Percentiles rank a stretch among this genome's conserved stretches.
Evolutionary conservation across 2,329 filamentous ascomycete genomes (phyloP).

Genomic region (Arthrobotrys iridis): DNA sequence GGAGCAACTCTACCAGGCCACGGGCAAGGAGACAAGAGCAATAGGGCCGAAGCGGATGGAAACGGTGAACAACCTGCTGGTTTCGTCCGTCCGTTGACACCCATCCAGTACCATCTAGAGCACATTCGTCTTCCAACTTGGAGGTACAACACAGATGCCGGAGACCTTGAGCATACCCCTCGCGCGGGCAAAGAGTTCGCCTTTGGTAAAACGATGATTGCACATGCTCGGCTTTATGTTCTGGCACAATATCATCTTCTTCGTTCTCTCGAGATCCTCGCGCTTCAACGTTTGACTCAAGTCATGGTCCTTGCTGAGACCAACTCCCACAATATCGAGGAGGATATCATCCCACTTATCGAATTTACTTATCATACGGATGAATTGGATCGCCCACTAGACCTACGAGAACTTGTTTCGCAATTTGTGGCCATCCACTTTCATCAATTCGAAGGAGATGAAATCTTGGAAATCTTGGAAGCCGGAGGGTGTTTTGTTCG

Average conservation of each 20-base stretch:
- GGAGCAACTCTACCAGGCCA: neutral
- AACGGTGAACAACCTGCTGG: neutral
- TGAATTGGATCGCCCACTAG: neutral
- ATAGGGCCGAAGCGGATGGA: neutral
- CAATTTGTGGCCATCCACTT: conserved; percentile 35
- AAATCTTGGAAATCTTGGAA: conserved; percentile 11
- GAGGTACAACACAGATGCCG: conserved; percentile 33
- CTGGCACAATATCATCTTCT: conserved; percentile 31
- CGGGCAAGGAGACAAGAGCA: neutral
- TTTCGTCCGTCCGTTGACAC: conserved; percentile 1
- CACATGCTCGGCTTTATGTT: conserved; percentile 28
- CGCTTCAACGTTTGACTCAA: conserved; percentile 36
- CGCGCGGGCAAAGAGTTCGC: neutral
- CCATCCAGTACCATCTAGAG: conserved; percentile 13
- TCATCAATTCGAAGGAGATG: conserved; percentile 16
- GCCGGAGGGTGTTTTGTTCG: conserved; percentile 28
- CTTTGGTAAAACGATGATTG: neutral
- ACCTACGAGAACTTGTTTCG: conserved; percentile 25
- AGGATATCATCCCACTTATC: conserved; percentile 24
- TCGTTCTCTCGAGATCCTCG: neutral
- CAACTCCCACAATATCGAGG: neutral
- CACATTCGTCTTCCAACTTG: conserved; percentile 21
- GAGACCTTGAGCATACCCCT: neutral
- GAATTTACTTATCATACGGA: conserved; percentile 7
- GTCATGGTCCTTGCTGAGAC: conserved; percentile 1